These are phyloP conservation scores for Arabidopsis lyrata DNA, from an alignment of 441 rosid species.

Conservation along the genomic window DNA sequence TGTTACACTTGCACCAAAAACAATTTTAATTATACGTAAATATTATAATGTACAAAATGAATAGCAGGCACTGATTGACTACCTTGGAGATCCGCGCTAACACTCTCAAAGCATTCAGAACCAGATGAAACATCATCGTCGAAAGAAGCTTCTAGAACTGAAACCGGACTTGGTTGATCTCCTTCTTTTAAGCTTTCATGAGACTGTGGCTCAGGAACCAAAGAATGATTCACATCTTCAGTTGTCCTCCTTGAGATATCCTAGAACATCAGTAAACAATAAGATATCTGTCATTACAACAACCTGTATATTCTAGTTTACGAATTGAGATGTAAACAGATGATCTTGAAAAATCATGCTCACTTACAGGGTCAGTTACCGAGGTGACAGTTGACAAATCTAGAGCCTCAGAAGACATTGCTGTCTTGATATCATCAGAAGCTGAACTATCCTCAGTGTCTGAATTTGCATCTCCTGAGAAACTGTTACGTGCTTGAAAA, in stretches of 20 bases:
- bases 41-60: background rate
- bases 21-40: background rate
- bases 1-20: background rate
- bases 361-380: slow-evolving; percentile 46
- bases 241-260: slow-evolving; percentile 52
- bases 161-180: slow-evolving; percentile 96
- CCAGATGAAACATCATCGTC: slow-evolving; percentile 76
- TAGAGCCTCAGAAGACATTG: slow-evolving; percentile 44
- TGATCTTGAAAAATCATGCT: slow-evolving; percentile 26
- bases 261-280: slow-evolving; percentile 50
- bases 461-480: slow-evolving; percentile 47
- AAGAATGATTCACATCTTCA: slow-evolving; percentile 44
- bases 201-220: slow-evolving; percentile 60
- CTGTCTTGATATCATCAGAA: slow-evolving; percentile 49
- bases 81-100: slow-evolving; percentile 95
- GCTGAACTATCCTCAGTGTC: slow-evolving; percentile 51
- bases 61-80: slow-evolving; percentile 23
- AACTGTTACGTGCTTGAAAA: slow-evolving; percentile 47
- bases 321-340: slow-evolving; percentile 12
- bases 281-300: slow-evolving; percentile 4
- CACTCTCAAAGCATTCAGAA: slow-evolving; percentile 93
- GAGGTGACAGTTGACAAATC: slow-evolving; percentile 49
- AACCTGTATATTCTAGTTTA: background rate
- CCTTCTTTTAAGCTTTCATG: slow-evolving; percentile 72
- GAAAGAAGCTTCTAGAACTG: slow-evolving; percentile 90